These are phyloP conservation scores for Boletales sp. DNA, from an alignment of 768 basidiomycete genomes.

Conservation along the genomic window DNA sequence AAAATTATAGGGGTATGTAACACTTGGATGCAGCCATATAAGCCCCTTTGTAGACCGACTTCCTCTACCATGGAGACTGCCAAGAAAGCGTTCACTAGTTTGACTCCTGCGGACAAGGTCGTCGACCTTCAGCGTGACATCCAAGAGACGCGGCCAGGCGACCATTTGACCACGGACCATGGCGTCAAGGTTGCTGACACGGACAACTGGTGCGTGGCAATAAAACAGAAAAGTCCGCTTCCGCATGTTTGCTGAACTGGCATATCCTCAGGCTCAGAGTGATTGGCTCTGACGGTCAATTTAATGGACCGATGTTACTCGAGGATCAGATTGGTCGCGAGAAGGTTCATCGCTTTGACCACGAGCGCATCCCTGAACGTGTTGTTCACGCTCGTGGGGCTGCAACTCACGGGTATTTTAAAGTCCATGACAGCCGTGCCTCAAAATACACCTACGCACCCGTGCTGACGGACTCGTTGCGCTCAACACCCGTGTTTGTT, in stretches of 20 bases:
- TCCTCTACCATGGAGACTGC: slow-evolving; percentile 9
- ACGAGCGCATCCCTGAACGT: slow-evolving; percentile 88
- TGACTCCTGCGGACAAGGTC: slow-evolving; percentile 17
- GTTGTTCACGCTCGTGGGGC: slow-evolving; percentile 70
- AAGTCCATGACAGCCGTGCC: slow-evolving; percentile 62
- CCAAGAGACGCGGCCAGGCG: slow-evolving; percentile 13
- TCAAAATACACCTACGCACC: slow-evolving; percentile 67
- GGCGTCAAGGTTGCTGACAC: slow-evolving; percentile 59
- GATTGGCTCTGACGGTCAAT: slow-evolving; percentile 35
- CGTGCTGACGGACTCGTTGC: slow-evolving; percentile 68
- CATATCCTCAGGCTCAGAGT: slow-evolving; percentile 49
- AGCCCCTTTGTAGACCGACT: not conserved
- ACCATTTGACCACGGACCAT: slow-evolving; percentile 54
- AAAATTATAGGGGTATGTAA: slow-evolving; percentile 10
- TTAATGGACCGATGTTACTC: slow-evolving; percentile 68
- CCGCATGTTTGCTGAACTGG: slow-evolving; percentile 8
- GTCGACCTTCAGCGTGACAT: slow-evolving; percentile 25
- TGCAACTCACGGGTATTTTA: slow-evolving; percentile 83
- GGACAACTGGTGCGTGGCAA: slow-evolving; percentile 54
- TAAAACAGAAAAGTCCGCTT: not conserved
- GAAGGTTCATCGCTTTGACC: slow-evolving; percentile 79
- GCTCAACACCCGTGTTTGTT: slow-evolving; percentile 73
- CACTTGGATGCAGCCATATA: not conserved
- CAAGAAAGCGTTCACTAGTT: slow-evolving; percentile 8
- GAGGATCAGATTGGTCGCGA: slow-evolving; percentile 74